phyloP scores from a whole-genome alignment of 176 grass and related monocot genomes.

The Juncus effusus region DNA sequence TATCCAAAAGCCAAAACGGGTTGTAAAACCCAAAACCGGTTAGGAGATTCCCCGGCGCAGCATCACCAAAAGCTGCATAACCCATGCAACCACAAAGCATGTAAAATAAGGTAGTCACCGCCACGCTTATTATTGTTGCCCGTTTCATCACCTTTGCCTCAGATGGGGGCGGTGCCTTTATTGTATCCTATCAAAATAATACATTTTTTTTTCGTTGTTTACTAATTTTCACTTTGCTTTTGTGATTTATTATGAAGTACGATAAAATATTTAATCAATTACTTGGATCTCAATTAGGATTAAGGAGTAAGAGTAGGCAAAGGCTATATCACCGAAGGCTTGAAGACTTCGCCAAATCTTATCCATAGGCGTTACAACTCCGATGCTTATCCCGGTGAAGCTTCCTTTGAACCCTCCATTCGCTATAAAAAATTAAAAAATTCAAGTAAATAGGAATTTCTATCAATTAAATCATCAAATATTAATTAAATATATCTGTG shows the following conservation, averaged over 20 bases:
- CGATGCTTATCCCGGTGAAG: conserved; percentile 88
- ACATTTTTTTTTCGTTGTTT: background rate
- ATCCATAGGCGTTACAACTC: conserved; percentile 57
- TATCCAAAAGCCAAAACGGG: conserved; percentile 50
- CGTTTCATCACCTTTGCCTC: conserved; percentile 50
- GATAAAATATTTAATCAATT: conserved; percentile 1
- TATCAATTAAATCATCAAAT: background rate
- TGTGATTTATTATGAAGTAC: background rate
- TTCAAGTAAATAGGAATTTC: background rate
- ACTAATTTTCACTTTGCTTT: background rate
- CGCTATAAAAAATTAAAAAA: conserved; percentile 18
- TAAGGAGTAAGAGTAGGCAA: conserved; percentile 97
- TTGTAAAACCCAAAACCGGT: conserved; percentile 54
- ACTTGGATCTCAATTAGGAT: conserved; percentile 97
- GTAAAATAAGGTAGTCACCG: conserved; percentile 40
- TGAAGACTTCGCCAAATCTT: conserved; percentile 98
- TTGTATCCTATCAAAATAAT: conserved; percentile 34
- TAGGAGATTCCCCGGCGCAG: conserved; percentile 45
- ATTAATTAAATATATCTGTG: background rate
- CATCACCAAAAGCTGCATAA: conserved; percentile 45
- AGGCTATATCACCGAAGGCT: conserved; percentile 96
- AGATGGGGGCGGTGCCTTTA: conserved; percentile 37
- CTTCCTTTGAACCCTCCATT: conserved; percentile 70
- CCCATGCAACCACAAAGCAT: conserved; percentile 61
- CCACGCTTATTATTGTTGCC: conserved; percentile 38